A percentile compares a stretch with the other conserved stretches of the same genome.
phyloP scores from a whole-genome alignment of 345 rosid species.

The Citrus mangshanensis region DNA sequence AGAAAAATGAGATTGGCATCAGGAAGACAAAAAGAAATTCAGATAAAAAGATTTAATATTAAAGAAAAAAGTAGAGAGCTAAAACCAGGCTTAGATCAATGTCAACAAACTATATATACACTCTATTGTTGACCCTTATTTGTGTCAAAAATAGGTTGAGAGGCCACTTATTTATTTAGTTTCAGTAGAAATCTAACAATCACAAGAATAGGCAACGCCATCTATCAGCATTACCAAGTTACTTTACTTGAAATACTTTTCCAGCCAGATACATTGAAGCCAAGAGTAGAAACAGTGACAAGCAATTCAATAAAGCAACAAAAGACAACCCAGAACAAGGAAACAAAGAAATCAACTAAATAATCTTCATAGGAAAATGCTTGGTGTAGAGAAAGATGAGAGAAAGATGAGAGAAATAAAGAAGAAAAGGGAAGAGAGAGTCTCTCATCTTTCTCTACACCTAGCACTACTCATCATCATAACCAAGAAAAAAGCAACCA shows the following conservation, averaged over 20 bases:
- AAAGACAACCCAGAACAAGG: slow-evolving; percentile 18
- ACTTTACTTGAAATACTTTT: too few relatives aligned
- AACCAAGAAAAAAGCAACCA: background rate
- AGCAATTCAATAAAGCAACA: background rate
- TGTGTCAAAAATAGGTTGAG: background rate
- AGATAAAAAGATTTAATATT: too few relatives aligned
- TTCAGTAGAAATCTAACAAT: too few relatives aligned
- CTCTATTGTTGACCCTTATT: background rate
- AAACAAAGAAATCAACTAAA: slow-evolving; percentile 4
- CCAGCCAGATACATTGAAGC: background rate
- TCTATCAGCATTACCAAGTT: background rate
- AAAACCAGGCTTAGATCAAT: background rate
- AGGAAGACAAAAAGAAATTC: too few relatives aligned
- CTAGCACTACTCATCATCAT: background rate
- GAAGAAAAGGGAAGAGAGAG: too few relatives aligned
- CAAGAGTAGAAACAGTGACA: background rate
- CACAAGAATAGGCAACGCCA: too few relatives aligned
- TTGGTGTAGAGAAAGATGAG: too few relatives aligned
- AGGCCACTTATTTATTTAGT: background rate
- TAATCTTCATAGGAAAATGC: background rate
- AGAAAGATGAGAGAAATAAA: too few relatives aligned
- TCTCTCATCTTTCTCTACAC: too few relatives aligned
- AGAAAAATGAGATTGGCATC: background rate
- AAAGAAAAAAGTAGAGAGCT: background rate
- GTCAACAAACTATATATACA: background rate